Evolutionary conservation across 176 grass and related monocot species (phyloP).

Genomic region (Triticum turgidum): DNA sequence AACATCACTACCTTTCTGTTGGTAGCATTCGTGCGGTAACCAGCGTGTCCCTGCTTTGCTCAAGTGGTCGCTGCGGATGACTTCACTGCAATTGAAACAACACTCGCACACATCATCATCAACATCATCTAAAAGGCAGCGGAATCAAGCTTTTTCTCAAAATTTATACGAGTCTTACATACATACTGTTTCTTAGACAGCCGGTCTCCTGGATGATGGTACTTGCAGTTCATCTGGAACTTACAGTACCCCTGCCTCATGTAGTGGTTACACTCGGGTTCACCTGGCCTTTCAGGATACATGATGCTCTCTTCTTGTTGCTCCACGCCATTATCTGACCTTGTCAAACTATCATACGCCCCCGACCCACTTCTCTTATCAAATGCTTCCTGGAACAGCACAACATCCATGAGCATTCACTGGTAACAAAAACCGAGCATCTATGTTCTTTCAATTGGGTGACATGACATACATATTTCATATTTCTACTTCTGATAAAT

Average conservation of each 20-base stretch:
- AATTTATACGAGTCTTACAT: not conserved
- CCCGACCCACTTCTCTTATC: constrained; percentile 8
- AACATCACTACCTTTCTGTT: constrained; percentile 5
- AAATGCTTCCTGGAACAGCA: constrained; percentile 39
- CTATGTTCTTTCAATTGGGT: not conserved
- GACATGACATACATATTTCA: not conserved
- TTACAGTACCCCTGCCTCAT: constrained; percentile 57
- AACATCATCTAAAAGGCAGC: constrained; percentile 12
- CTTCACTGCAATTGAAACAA: not conserved
- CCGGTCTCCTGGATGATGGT: constrained; percentile 44
- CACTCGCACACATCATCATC: constrained; percentile 17
- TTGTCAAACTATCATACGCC: not conserved
- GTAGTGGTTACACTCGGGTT: constrained; percentile 38
- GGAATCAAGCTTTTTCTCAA: not conserved
- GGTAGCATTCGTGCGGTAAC: not conserved
- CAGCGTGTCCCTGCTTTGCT: not conserved
- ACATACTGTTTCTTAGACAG: constrained; percentile 21
- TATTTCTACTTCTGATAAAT: not conserved
- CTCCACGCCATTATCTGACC: constrained; percentile 1
- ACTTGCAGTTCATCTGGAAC: constrained; percentile 55
- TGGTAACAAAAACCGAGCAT: not conserved
- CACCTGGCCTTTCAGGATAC: constrained; percentile 55
- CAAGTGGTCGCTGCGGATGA: not conserved
- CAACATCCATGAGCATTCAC: not conserved
- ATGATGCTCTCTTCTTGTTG: constrained; percentile 17